Evolutionary conservation across 2,329 filamentous ascomycete genomes (phyloP).

Genomic region (Didymella segeticola): DNA sequence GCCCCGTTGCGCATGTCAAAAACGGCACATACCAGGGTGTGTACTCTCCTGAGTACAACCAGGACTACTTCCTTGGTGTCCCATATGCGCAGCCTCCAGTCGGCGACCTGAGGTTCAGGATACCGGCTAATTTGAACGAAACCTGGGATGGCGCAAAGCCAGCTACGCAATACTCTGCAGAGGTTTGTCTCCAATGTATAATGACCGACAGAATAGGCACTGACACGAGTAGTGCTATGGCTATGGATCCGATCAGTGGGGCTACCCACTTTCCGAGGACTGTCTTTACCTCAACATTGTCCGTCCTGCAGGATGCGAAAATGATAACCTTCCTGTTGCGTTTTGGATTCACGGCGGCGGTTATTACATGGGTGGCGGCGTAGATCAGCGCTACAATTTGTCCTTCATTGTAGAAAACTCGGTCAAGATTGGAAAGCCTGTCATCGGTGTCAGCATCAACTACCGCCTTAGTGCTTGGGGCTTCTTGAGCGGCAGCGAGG

Average conservation of each 20-base stretch:
- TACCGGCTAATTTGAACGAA: constrained; percentile 56
- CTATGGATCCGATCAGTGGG: constrained; percentile 46
- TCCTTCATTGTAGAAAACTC: constrained; percentile 57
- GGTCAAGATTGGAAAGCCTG: constrained; percentile 54
- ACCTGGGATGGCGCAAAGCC: constrained; percentile 48
- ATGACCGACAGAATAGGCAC: not conserved
- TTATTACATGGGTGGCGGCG: constrained; percentile 56
- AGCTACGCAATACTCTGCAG: constrained; percentile 43
- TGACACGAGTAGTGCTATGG: constrained; percentile 43
- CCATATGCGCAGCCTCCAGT: constrained; percentile 54
- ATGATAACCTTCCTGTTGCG: constrained; percentile 59
- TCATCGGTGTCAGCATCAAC: constrained; percentile 54
- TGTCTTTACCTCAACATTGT: constrained; percentile 61
- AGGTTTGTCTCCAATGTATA: constrained; percentile 11
- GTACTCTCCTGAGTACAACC: constrained; percentile 50
- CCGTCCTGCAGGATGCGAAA: constrained; percentile 47
- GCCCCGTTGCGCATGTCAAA: constrained; percentile 47
- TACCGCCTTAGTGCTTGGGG: constrained; percentile 67
- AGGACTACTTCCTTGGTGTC: constrained; percentile 57
- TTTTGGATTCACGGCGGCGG: constrained; percentile 64
- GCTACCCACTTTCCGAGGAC: constrained; percentile 60
- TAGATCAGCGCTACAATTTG: constrained; percentile 61
- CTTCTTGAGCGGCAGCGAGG: constrained; percentile 61
- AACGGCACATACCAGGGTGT: constrained; percentile 54
- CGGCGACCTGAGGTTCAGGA: constrained; percentile 58